A percentile compares a stretch with the other conserved stretches of the same genome.
phyloP scores from a whole-genome alignment of 345 rosid genomes.

The Geranium brycei region DNA sequence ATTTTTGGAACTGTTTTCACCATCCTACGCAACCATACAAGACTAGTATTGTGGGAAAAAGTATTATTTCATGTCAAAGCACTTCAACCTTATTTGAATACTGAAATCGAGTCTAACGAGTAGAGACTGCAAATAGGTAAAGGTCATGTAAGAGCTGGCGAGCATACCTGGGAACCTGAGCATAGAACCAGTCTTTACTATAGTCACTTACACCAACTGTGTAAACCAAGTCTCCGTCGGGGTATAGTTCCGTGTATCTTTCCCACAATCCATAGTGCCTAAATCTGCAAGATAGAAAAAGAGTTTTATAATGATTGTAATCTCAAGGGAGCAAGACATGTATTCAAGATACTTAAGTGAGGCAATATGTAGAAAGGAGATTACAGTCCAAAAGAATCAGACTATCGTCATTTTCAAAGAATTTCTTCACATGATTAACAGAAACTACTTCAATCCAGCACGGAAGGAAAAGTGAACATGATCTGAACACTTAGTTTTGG shows the following conservation, averaged over 20 bases:
- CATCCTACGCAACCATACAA: too few species aligned
- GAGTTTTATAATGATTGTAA: background rate
- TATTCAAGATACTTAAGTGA: background rate
- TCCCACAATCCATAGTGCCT: conserved; percentile 97
- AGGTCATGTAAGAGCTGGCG: background rate
- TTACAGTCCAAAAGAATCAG: background rate
- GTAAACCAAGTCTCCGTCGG: conserved; percentile 55
- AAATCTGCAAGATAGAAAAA: conserved; percentile 24
- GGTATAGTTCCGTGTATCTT: conserved; percentile 66
- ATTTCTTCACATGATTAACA: background rate
- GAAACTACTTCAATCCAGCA: background rate
- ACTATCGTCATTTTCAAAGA: background rate
- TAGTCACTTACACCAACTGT: conserved; percentile 44
- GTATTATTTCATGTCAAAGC: too few species aligned
- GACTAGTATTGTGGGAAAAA: too few species aligned
- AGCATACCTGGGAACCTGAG: conserved; percentile 64
- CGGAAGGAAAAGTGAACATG: background rate
- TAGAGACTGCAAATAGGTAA: too few species aligned
- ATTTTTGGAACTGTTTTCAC: too few species aligned
- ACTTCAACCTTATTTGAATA: too few species aligned
- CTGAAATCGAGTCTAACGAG: too few species aligned
- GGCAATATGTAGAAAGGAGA: background rate
- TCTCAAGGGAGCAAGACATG: too few species aligned
- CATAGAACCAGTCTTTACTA: conserved; percentile 68
- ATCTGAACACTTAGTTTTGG: background rate